Conservation (phyloP, 2,329 filamentous ascomycete genomes). For the Aspergillus vadensis region DNA sequence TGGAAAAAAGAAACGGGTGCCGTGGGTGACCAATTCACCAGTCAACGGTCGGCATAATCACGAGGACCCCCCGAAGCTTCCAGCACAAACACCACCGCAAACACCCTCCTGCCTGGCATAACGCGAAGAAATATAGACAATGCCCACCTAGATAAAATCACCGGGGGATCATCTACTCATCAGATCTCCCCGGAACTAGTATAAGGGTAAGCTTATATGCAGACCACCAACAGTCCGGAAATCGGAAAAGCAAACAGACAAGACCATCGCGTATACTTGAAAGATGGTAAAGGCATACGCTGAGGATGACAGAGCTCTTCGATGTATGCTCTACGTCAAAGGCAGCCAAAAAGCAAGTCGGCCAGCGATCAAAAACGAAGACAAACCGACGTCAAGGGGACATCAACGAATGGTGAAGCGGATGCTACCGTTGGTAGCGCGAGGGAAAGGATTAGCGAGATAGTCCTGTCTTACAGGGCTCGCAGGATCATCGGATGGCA, state of each 20-base stretch:
- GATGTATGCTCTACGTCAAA: conserved; percentile 2
- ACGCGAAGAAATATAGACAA: neutral
- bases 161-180: neutral
- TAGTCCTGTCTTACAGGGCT: neutral
- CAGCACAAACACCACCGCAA: conserved; percentile 5
- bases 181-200: neutral
- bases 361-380: conserved; percentile 24
- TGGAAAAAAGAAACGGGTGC: conserved; percentile 2
- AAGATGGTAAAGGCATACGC: conserved; percentile 12
- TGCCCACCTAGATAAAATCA: neutral
- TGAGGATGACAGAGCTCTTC: conserved; percentile 3
- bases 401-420: conserved; percentile 3
- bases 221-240: neutral
- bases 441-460: neutral
- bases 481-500: conserved; percentile 1
- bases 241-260: neutral
- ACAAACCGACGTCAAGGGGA: conserved; percentile 13
- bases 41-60: conserved; percentile 2
- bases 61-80: conserved; percentile 1
- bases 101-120: conserved; percentile 7
- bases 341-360: conserved; percentile 17
- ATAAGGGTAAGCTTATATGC: conserved; percentile 1
- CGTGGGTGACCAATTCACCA: conserved; percentile 1
- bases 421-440: conserved; percentile 1
- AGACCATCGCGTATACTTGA: neutral